Conservation (phyloP, 2,329 filamentous ascomycete species). For the Basipetospora sp. region DNA sequence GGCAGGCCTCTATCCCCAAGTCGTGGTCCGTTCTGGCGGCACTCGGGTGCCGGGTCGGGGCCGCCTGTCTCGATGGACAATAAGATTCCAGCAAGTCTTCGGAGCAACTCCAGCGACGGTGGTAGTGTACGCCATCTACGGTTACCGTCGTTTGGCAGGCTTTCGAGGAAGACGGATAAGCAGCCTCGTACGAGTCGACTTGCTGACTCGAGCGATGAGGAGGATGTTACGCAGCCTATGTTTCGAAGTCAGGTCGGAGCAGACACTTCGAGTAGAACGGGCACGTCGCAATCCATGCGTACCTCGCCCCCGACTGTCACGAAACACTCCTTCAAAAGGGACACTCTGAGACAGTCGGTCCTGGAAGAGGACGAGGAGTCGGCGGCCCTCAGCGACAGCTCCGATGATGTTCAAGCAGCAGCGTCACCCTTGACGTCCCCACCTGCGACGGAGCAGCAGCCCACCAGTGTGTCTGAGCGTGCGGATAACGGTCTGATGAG, state of each 20-base stretch:
- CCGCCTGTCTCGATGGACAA: constrained; percentile 23
- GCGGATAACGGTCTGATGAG: constrained; percentile 17
- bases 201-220: constrained; percentile 48
- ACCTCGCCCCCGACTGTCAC: no score
- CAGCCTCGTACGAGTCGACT: constrained; percentile 34
- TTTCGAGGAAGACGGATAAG: constrained; percentile 23
- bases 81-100: constrained; percentile 27
- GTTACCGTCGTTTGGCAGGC: constrained; percentile 29
- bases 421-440: background rate
- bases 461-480: no score
- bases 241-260: constrained; percentile 20
- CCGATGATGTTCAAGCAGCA: constrained; percentile 27
- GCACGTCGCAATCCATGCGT: no score
- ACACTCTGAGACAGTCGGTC: constrained; percentile 19
- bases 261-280: no score
- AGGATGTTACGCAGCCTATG: constrained; percentile 7
- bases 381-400: constrained; percentile 46
- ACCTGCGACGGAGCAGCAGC: background rate
- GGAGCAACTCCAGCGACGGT: constrained; percentile 25
- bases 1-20: constrained; percentile 57
- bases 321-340: constrained; percentile 19
- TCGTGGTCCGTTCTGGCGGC: constrained; percentile 36
- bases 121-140: constrained; percentile 22
- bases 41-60: constrained; percentile 23
- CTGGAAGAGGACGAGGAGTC: constrained; percentile 31